phyloP scores from a whole-genome alignment of 2,329 filamentous ascomycete species.

The Truncatella angustata region DNA sequence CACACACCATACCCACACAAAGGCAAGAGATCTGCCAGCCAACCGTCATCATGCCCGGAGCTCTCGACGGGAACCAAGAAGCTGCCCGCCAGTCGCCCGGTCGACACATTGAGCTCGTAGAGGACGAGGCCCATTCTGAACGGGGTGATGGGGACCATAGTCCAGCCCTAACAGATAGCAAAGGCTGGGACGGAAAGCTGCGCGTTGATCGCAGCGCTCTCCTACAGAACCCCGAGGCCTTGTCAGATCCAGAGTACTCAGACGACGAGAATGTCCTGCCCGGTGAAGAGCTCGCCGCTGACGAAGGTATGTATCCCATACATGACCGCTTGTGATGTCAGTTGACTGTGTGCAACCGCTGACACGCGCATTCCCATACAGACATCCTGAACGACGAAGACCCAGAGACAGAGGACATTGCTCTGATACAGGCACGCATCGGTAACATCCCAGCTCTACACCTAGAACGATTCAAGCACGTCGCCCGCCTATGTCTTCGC shows the following conservation, averaged over 20 bases:
- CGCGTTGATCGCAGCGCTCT: conserved; percentile 68
- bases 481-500: conserved; percentile 79
- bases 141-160: conserved; percentile 41
- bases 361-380: conserved; percentile 24
- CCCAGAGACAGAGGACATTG: conserved; percentile 71
- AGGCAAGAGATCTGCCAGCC: too few species aligned
- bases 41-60: conserved; percentile 39
- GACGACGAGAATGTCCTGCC: conserved; percentile 68
- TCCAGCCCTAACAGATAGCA: conserved; percentile 54
- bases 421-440: conserved; percentile 85
- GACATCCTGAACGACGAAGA: conserved; percentile 62
- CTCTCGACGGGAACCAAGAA: conserved; percentile 33
- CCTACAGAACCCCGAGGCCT: conserved; percentile 74
- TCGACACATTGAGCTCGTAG: conserved; percentile 49
- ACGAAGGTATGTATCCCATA: conserved; percentile 83
- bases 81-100: conserved; percentile 28
- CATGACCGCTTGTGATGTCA: too few species aligned
- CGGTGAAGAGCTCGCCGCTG: conserved; percentile 74
- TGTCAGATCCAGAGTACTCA: conserved; percentile 84
- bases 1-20: background rate
- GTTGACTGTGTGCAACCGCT: too few species aligned
- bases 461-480: conserved; percentile 79
- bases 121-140: conserved; percentile 37
- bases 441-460: conserved; percentile 72
- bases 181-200: conserved; percentile 83